A percentile compares a stretch with the other conserved stretches of the same genome.
These are phyloP conservation scores for Mycena galericulata DNA, from an alignment of 768 basidiomycete species.

Conservation along the genomic window DNA sequence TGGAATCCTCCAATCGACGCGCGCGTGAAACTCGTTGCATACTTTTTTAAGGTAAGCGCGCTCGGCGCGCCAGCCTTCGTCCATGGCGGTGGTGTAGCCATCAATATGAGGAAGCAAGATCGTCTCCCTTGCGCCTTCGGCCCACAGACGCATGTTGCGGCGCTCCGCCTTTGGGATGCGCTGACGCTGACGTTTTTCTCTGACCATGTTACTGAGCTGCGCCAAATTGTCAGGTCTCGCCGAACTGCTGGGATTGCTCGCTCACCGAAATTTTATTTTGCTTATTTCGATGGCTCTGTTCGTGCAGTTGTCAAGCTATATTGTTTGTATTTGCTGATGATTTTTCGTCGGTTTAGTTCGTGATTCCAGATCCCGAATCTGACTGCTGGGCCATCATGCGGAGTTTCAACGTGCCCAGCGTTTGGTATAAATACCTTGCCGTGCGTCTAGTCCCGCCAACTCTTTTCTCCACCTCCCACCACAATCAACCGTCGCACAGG, in stretches of 20 bases:
- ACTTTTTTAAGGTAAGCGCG: background rate
- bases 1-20: background rate
- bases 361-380: too few species aligned
- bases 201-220: background rate
- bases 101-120: background rate
- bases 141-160: constrained; percentile 2
- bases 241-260: background rate
- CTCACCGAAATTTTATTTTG: background rate
- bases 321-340: too few species aligned
- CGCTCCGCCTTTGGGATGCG: background rate
- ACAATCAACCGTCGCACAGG: too few species aligned
- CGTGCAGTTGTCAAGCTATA: too few species aligned
- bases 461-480: background rate
- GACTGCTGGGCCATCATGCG: too few species aligned
- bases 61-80: background rate
- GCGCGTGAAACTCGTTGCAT: background rate
- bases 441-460: background rate
- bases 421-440: background rate
- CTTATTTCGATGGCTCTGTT: too few species aligned
- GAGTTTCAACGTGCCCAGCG: too few species aligned
- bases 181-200: background rate
- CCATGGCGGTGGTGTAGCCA: background rate
- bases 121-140: background rate
- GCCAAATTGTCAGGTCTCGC: background rate
- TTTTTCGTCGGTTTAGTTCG: too few species aligned